phyloP scores from a whole-genome alignment of 768 basidiomycete genomes.

The Lactarius vividus region DNA sequence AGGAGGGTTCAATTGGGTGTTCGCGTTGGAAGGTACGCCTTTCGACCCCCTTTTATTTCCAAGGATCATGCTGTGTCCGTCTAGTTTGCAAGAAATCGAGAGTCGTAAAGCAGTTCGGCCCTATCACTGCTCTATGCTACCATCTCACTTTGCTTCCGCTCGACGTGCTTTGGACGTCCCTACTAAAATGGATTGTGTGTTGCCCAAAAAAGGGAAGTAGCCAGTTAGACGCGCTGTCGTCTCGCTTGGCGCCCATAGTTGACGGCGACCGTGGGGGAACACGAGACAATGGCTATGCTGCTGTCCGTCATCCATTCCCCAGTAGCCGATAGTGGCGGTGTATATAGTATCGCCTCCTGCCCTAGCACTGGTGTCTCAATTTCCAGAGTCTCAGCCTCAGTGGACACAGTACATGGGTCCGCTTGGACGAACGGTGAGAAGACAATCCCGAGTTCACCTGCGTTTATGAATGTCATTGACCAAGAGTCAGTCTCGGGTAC shows the following conservation, averaged over 20 bases:
- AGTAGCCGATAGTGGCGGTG: neutral
- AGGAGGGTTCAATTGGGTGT: neutral
- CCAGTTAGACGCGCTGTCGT: constrained; percentile 1
- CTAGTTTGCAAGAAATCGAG: neutral
- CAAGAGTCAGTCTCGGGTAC: neutral
- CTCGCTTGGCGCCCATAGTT: neutral
- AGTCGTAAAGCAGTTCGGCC: neutral
- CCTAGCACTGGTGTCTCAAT: neutral
- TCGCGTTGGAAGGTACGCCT: constrained; percentile 4
- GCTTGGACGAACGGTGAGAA: neutral
- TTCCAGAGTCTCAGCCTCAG: neutral
- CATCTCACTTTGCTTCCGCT: neutral
- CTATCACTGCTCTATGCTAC: neutral
- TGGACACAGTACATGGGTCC: neutral
- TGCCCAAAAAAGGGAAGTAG: constrained; percentile 10
- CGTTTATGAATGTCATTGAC: neutral
- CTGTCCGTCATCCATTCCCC: neutral
- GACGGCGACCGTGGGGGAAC: neutral
- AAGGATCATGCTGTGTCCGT: neutral
- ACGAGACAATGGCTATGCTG: constrained; percentile 11
- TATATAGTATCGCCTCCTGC: neutral
- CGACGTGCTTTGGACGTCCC: neutral
- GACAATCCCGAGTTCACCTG: neutral
- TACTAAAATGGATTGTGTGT: neutral
- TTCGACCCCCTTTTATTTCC: constrained; percentile 7